Evolutionary conservation across 1,284 basidiomycete species (phyloP), one percentile per base, ranked within the genome.

Genomic region (Chiua sp.): DNA sequence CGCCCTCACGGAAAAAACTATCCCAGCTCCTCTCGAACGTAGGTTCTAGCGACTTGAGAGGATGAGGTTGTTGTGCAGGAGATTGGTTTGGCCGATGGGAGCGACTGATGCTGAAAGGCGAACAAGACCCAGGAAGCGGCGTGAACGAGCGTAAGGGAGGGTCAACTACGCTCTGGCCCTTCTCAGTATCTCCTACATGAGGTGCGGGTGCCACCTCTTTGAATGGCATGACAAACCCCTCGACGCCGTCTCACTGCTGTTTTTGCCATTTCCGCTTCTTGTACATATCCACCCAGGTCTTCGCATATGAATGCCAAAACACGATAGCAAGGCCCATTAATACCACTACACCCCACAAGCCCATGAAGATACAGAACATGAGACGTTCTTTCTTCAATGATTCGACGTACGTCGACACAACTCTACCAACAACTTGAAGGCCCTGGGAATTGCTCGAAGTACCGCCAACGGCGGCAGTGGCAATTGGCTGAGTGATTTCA

Each of bases 291-390:
- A 85, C 55, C 73, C 76, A 75, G 16, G 73, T 72, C 48, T 77
- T 79, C 39, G 81, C 84, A 69, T 84, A 87, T 12, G 88, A 81
- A 68, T 90, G 80, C 87, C 88, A 92, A 61, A 86, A 77, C 53
- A 93, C 79, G 63, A 91, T 78, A 52, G 73, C 65, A 35, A 92
- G 65, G 3, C 81, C 94, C 82, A 94, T 88, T 60, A 93, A 63
- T 20, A 93, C 84, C 48, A 95, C 91, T 35, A 93, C 50, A 20
- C 75, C 82, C 90, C 94, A 98, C 2, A 97, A 77, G 0, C 79
- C 89, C 59, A 97, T 81, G 77, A 98, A 91, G 61, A 95, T 80
- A 4, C 76, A 74, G 75, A 97, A 98, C 82, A 96, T 92, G 58
- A 90, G 72, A 32, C 89, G 86, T 75, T 98, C 94, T 72, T 90